Evolutionary conservation across 139 green algal genomes (phyloP), one percentile per base, ranked within the genome.

Genomic region (Chlorella sp.): DNA sequence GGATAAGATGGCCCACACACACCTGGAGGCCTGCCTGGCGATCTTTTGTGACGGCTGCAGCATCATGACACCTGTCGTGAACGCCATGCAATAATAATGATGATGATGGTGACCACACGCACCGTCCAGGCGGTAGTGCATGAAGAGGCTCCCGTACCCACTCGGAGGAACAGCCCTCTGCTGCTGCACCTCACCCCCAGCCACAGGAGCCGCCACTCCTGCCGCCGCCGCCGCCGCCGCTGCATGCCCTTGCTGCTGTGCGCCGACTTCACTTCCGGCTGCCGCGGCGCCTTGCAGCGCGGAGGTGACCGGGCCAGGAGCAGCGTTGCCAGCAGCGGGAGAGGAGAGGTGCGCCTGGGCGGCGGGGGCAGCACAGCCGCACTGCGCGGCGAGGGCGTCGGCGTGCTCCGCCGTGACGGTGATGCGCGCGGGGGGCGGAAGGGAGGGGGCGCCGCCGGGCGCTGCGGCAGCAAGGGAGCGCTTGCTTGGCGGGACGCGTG

Each of bases 81-180:
- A n/a, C n/a, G n/a, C n/a, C n/a, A n/a, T n/a, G n/a, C 32, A 31
- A 31, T 64, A 20, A 10, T 33, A 27, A 33, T 5, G 5, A 64
- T 20, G n/a, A n/a, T n/a, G n/a, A n/a, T n/a, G n/a, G n/a, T n/a
- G n/a, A n/a, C 30, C 14, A 10, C 33, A 22, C 80, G 73, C 66
- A 85, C 87, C 92, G 51, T 96, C 90, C 6, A 98, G 76, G 77
- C 94, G 89, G 79, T 98, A 98, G 82, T 98, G 93, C 83, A 96
- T 89, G 81, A 98, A 94, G 80, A 97, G 97, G 61, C 87, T 87
- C 36, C 94, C 94, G 68, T 92, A 96, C 31, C 88, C 88, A 64
- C 74, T 82, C 6, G 72, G 35, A 6, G 79, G 79, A 5, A 72
- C 71, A 83, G n/a, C 35, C n/a, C n/a, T n/a, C 31, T 0, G 6